These are phyloP conservation scores for Pulveroboletus sp. DNA, from an alignment of 1,284 basidiomycete species.

Conservation along the genomic window DNA sequence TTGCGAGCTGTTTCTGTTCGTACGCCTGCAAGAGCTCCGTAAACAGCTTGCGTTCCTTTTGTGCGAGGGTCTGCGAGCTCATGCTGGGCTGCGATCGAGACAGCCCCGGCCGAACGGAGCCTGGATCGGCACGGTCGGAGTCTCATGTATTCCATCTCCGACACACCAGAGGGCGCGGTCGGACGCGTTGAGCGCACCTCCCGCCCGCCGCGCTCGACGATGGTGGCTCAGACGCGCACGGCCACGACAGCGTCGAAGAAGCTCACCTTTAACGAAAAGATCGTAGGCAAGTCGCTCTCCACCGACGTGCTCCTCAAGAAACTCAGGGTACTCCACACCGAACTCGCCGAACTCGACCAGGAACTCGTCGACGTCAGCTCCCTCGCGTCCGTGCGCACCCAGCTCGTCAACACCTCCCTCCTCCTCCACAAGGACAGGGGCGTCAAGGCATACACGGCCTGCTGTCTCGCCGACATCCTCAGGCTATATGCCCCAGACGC, in stretches of 20 bases:
- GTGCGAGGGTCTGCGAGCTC: conserved; percentile 52
- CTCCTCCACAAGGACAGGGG: conserved; percentile 93
- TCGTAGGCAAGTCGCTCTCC: conserved; percentile 66
- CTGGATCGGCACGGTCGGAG: conserved; percentile 11
- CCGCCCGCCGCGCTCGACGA: conserved; percentile 34
- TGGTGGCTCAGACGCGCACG: conserved; percentile 74
- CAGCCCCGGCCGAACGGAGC: conserved; percentile 4
- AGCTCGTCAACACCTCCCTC: conserved; percentile 80
- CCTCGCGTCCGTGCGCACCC: conserved; percentile 69
- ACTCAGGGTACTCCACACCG: conserved; percentile 77
- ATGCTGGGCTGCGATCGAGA: too few species aligned
- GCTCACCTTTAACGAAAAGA: conserved; percentile 78
- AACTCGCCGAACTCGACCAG: conserved; percentile 87
- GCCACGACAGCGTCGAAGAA: conserved; percentile 53
- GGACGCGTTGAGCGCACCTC: conserved; percentile 13
- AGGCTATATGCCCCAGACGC: conserved; percentile 96
- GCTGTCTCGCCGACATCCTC: conserved; percentile 93
- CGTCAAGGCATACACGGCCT: conserved; percentile 91
- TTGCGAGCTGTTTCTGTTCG: conserved; percentile 88
- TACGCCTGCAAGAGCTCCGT: conserved; percentile 88
- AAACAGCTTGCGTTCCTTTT: conserved; percentile 87
- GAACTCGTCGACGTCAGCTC: conserved; percentile 79
- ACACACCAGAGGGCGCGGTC: conserved; percentile 5
- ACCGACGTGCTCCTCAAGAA: conserved; percentile 84
- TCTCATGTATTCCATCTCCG: conserved; percentile 9